Base-by-base conservation (phyloP, 2,329 filamentous ascomycete species). In the Paraconiothyrium sp. region DNA sequence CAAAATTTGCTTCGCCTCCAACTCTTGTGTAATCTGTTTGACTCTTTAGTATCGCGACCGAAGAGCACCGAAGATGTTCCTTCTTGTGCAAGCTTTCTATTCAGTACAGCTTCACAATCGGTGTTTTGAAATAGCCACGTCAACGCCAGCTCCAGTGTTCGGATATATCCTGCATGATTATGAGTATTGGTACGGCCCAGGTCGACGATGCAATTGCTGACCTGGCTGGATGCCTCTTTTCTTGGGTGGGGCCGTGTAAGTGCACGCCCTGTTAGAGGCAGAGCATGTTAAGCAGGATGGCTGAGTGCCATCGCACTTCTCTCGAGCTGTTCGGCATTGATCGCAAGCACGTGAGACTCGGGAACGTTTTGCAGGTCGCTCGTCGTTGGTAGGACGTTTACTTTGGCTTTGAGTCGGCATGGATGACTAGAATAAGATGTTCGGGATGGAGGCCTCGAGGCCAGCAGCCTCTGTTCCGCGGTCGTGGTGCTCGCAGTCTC, bases 161-260 rank as follows among this genome's bases (percentile, higher is more conserved):
- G 86, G 58, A 94, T 89, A 72, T 93, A 93, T 16, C 92, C 91
- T 61, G 32, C 30, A 34, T 8, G 2, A n/a, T 27, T 10, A 54
- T 32, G 54, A 54, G 20, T 7, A 47, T 49, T n/a, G n/a, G 34
- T 14, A 41, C 11, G 4, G 43, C 43, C 20, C 7, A 24, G 5
- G 22, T 6, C 32, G 20, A 16, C 16, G 30, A 35, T 14, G 27
- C 34, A 20, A 5, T 16, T n/a, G 34, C 59, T 55, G 27, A 61
- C 59, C 60, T n/a, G 91, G 91, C 69, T 91, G 91, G 11, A 94
- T 87, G 4, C 92, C 91, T 65, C 91, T 84, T 76, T 93, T 93
- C 78, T 92, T 92, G 8, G 90, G 88, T 57, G 88, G 88, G 57
- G 89, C 85, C 63, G 90, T 88, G 75, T 93, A 94, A 16, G 89